A percentile compares a stretch with the other conserved stretches of the same genome.
Evolutionary conservation across 2,329 filamentous ascomycete genomes (phyloP).

Genomic region (Ceratocystiopsis sp.): DNA sequence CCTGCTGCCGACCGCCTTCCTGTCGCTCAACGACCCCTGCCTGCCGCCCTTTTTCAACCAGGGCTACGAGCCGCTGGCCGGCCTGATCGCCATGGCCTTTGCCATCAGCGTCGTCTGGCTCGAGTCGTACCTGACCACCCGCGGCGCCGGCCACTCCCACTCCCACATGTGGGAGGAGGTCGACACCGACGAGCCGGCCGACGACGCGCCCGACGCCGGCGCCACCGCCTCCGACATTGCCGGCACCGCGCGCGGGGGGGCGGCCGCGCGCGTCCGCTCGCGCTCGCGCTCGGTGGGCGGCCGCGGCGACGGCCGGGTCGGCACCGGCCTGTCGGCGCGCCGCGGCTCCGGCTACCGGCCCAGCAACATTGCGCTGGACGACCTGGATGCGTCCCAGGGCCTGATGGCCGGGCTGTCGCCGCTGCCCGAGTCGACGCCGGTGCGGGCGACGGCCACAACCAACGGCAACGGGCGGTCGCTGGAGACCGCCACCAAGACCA

Average conservation of each 20-base stretch:
- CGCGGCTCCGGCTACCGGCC: conserved; percentile 25
- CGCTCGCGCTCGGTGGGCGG: background rate
- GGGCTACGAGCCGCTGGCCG: conserved; percentile 63
- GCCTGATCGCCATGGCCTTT: conserved; percentile 65
- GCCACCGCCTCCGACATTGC: conserved; percentile 3
- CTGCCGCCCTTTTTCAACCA: conserved; percentile 65
- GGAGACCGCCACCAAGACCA: conserved; percentile 1
- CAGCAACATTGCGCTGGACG: conserved; percentile 30
- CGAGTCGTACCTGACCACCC: conserved; percentile 74
- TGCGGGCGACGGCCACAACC: conserved; percentile 3
- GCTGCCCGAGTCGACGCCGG: conserved; percentile 34
- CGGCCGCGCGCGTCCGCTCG: background rate
- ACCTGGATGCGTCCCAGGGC: conserved; percentile 34
- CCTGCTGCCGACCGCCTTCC: conserved; percentile 50
- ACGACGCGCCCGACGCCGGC: too few relatives aligned
- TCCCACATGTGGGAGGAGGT: conserved; percentile 37
- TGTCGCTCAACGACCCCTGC: conserved; percentile 49
- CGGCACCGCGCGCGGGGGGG: conserved; percentile 7
- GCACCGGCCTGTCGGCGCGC: conserved; percentile 20
- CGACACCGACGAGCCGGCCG: conserved; percentile 16
- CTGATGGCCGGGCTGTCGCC: conserved; percentile 43
- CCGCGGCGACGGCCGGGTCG: background rate
- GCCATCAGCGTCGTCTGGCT: conserved; percentile 70
- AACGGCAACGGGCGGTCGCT: background rate
- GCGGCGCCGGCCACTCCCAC: conserved; percentile 44